Evolutionary conservation across 208 protist genomes (phyloP).

Genomic region (Leishmania aethiopica): DNA sequence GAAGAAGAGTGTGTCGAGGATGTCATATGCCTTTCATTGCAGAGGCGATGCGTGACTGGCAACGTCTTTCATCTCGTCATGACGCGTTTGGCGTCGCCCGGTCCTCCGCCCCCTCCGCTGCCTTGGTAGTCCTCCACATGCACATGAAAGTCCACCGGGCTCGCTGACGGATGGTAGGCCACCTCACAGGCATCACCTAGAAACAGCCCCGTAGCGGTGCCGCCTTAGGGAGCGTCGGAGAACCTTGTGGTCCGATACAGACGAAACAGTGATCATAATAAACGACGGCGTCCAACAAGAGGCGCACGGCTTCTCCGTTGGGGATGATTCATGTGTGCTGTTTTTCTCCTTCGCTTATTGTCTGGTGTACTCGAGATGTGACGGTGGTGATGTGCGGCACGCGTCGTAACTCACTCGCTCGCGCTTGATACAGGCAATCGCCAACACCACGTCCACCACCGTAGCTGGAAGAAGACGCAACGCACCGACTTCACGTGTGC

Average conservation of each 20-base stretch:
- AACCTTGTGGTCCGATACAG: neutral
- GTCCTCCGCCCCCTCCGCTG: too few species aligned
- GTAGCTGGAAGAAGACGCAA: neutral
- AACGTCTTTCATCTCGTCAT: too few species aligned
- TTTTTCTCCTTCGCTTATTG: neutral
- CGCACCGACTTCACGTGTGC: neutral
- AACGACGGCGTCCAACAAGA: neutral
- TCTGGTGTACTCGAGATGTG: neutral
- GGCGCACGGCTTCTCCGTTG: neutral
- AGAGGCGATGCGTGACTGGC: conserved; percentile 2
- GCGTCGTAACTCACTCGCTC: neutral
- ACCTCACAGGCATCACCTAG: neutral
- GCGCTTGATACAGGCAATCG: neutral
- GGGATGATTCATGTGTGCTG: neutral
- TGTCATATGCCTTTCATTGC: neutral
- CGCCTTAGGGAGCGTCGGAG: neutral
- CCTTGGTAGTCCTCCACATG: too few species aligned
- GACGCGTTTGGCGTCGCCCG: too few species aligned
- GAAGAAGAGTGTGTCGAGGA: neutral
- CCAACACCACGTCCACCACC: neutral
- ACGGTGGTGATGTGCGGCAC: neutral
- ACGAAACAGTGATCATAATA: neutral
- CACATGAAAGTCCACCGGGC: neutral
- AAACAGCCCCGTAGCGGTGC: neutral
- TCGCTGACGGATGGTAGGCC: neutral